These are phyloP conservation scores for Paecilomyces dactylethromorphus DNA, from an alignment of 2,329 filamentous ascomycete genomes.

Conservation along the genomic window DNA sequence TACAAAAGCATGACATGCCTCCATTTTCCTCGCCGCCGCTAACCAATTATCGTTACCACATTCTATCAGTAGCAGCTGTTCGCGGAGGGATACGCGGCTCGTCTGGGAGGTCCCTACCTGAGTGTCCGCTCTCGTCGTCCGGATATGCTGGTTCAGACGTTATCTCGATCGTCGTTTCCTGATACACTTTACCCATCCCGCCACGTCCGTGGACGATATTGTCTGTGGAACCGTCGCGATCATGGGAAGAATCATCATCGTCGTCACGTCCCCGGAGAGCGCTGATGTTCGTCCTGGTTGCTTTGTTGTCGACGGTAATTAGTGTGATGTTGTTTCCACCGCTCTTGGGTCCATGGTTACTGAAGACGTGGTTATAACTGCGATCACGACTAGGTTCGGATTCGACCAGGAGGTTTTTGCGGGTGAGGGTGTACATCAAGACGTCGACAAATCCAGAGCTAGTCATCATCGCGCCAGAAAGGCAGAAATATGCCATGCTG, in stretches of 20 bases:
- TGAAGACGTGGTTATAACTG: conserved; percentile 25
- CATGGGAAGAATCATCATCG: conserved; percentile 20
- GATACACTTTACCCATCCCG: conserved; percentile 36
- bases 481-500: conserved; percentile 40
- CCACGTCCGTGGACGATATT: conserved; percentile 30
- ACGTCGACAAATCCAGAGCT: conserved; percentile 55
- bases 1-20: not conserved
- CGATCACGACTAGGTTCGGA: conserved; percentile 37
- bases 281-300: conserved; percentile 17
- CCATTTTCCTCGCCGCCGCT: not conserved
- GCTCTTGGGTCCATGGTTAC: conserved; percentile 16
- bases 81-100: not conserved
- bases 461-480: conserved; percentile 51
- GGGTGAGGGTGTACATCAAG: conserved; percentile 52
- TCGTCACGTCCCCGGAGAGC: conserved; percentile 9
- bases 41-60: not conserved
- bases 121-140: conserved; percentile 16
- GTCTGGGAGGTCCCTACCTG: conserved; percentile 18
- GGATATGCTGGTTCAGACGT: conserved; percentile 29
- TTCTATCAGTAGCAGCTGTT: not conserved
- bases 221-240: conserved; percentile 40
- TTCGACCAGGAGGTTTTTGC: conserved; percentile 48
- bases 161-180: conserved; percentile 39
- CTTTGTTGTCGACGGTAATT: conserved; percentile 21
- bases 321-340: conserved; percentile 28